Evolutionary conservation across 306 rosid species (phyloP).

Genomic region (Aeschynomene evenia): DNA sequence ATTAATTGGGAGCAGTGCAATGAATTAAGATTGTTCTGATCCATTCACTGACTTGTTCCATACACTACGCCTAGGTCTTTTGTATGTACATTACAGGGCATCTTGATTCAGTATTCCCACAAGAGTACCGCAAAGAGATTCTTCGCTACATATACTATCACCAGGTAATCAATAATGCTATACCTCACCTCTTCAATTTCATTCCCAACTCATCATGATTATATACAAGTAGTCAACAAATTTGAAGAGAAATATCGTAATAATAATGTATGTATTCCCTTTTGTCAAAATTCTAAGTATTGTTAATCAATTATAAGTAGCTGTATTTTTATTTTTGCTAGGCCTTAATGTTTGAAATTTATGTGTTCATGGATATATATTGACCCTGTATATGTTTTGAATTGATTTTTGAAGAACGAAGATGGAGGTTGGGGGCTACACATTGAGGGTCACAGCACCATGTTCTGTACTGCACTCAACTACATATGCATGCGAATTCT

Average conservation of each 20-base stretch:
- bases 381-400: not conserved
- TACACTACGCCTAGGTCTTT: constrained; percentile 54
- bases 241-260: too few species aligned
- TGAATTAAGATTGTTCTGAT: too few species aligned
- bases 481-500: constrained; percentile 67
- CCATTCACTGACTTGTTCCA: not conserved
- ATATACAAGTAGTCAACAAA: not conserved
- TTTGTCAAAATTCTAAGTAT: not conserved
- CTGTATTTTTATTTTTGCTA: not conserved
- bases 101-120: constrained; percentile 46
- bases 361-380: not conserved
- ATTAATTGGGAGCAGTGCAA: too few species aligned
- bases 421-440: constrained; percentile 93
- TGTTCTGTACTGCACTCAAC: constrained; percentile 65
- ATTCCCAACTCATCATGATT: not conserved
- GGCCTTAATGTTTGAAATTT: not conserved
- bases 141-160: constrained; percentile 68
- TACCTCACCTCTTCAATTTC: not conserved
- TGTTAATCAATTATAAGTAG: not conserved
- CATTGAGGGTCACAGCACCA: constrained; percentile 73
- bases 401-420: constrained; percentile 51
- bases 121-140: constrained; percentile 56
- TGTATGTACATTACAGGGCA: constrained; percentile 60
- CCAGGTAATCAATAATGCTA: too few species aligned
- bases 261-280: not conserved